Base-by-base conservation (phyloP, 2,329 filamentous ascomycete genomes). In the Talaromyces sp. region DNA sequence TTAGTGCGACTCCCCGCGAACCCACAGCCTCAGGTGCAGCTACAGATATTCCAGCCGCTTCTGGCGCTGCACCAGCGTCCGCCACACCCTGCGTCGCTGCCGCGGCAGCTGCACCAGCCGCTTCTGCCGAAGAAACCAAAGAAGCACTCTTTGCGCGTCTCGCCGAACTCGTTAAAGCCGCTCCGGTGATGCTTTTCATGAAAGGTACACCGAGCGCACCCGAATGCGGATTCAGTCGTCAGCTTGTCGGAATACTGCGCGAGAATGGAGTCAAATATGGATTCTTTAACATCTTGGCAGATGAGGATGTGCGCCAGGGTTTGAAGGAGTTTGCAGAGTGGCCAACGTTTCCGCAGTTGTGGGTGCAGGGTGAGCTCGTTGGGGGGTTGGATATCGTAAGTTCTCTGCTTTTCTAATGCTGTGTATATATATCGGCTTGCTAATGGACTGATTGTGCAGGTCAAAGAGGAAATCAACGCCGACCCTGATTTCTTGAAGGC, bases 101-200 rank as follows among this genome's bases (percentile, higher is more conserved):
- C 1, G 68, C 69, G n/a, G 68, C 72, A 27, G 67, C 72, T 3
- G 68, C 65, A 3, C 68, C 74, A 2, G 66, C 69, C 13, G 59
- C 73, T 63, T 72, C 75, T 2, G 69, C 76, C n/a, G 84, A 81
- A 64, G 85, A 88, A 77, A 85, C 85, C 59, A 94, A 94, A 80
- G 92, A 97, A 76, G 93, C 96, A 69, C 82, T 99, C 62, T 89
- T 92, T 78, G 89, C 90, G 77, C 86, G 94, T 37, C 83, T 99
- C 43, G 85, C 81, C 22, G 91, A 96, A 71, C 85, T 99, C 41
- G 94, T 98, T 70, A 96, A 94, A 82, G 95, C 95, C 5, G 94
- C 95, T 37, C 92, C 93, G 0, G 93, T 99, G 37, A 99, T 99
- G 95, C 84, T 99, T 33, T 99, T 99, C 80, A 97, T 97, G 92